Conservation (phyloP, 306 rosid genomes). For the Ochetophila trinervis region DNA sequence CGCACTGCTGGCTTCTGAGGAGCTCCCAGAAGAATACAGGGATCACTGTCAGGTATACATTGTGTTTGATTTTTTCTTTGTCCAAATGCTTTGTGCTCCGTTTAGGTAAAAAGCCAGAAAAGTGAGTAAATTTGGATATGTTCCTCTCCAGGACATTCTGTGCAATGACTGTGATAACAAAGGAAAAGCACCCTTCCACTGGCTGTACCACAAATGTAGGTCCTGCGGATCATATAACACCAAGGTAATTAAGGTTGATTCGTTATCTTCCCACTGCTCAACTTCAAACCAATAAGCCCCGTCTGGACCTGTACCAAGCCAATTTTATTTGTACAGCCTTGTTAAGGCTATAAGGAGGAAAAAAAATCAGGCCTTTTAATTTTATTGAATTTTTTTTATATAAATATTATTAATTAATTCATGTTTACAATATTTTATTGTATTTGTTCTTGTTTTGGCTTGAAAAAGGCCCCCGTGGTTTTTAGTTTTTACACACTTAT, state of each 20-base stretch:
- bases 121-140: background rate
- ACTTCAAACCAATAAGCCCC: constrained; percentile 20
- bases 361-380: too few species aligned
- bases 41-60: constrained; percentile 38
- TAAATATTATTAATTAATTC: too few species aligned
- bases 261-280: constrained; percentile 15
- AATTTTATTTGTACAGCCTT: too few species aligned
- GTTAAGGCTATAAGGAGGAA: too few species aligned
- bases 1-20: constrained; percentile 47
- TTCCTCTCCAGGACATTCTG: constrained; percentile 40
- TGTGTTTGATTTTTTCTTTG: background rate
- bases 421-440: too few species aligned
- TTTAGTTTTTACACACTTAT: too few species aligned
- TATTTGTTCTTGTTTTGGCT: too few species aligned
- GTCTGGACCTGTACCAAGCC: too few species aligned
- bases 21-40: constrained; percentile 48
- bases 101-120: background rate
- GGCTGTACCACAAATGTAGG: constrained; percentile 55
- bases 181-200: constrained; percentile 51
- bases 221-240: constrained; percentile 55
- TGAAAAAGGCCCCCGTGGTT: too few species aligned
- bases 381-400: too few species aligned
- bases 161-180: constrained; percentile 56
- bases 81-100: background rate
- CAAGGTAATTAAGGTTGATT: constrained; percentile 37